These are phyloP conservation scores for Xylaria sp. DNA, from an alignment of 2,329 filamentous ascomycete species.

Conservation along the genomic window DNA sequence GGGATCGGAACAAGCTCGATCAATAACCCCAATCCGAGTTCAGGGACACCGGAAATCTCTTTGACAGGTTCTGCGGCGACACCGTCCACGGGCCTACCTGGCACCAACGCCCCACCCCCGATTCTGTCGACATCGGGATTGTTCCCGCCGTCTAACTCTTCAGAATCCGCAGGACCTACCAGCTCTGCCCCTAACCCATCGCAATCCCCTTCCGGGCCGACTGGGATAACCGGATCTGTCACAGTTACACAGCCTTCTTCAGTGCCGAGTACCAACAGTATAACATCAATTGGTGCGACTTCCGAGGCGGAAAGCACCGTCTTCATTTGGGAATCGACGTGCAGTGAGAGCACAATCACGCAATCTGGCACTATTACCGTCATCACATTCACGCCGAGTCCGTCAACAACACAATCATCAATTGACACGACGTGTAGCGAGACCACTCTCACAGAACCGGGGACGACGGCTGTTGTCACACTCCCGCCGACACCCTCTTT, in stretches of 20 bases:
- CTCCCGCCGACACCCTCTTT: slow-evolving; percentile 21
- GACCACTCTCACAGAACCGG: slow-evolving; percentile 36
- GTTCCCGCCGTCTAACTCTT: slow-evolving; percentile 36
- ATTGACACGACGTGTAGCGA: slow-evolving; percentile 38
- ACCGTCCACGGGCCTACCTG: slow-evolving; percentile 17
- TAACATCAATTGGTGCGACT: slow-evolving; percentile 15
- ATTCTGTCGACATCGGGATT: slow-evolving; percentile 30
- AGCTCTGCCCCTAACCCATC: slow-evolving; percentile 15
- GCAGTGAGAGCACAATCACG: slow-evolving; percentile 36
- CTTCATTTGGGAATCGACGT: slow-evolving; percentile 36
- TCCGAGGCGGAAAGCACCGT: slow-evolving; percentile 28
- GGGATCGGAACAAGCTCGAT: neutral
- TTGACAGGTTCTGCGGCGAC: slow-evolving; percentile 14
- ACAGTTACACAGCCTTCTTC: slow-evolving; percentile 22
- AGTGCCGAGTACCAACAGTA: neutral
- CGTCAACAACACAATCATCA: slow-evolving; percentile 1
- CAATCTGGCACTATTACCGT: slow-evolving; percentile 31
- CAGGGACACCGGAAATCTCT: slow-evolving; percentile 2
- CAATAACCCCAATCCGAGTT: neutral
- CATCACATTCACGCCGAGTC: slow-evolving; percentile 25
- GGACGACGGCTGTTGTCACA: slow-evolving; percentile 32
- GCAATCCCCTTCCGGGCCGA: slow-evolving; percentile 14
- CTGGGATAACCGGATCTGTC: slow-evolving; percentile 8
- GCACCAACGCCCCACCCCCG: slow-evolving; percentile 2
- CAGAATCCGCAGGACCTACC: slow-evolving; percentile 20